Evolutionary conservation across 2,329 filamentous ascomycete genomes (phyloP).

Genomic region (Aschersonia sp.): DNA sequence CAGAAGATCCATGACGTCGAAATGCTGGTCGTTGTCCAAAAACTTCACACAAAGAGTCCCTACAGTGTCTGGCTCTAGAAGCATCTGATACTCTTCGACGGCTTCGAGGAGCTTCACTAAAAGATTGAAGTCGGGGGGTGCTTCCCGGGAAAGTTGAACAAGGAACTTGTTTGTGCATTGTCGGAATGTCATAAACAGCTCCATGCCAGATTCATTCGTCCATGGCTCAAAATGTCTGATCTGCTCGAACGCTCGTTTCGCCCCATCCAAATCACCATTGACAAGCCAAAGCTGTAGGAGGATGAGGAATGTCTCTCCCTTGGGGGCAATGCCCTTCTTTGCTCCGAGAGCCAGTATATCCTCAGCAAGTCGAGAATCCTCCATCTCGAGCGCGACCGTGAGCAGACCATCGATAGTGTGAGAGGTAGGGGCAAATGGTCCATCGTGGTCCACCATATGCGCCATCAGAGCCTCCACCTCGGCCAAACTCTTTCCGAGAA

Average conservation of each 20-base stretch:
- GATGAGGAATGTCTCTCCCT: constrained; percentile 57
- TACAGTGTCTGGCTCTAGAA: constrained; percentile 61
- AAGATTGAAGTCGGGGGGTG: constrained; percentile 50
- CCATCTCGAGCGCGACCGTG: constrained; percentile 52
- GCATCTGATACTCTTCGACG: constrained; percentile 54
- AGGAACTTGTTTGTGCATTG: constrained; percentile 58
- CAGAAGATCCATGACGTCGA: constrained; percentile 70
- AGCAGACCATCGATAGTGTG: constrained; percentile 67
- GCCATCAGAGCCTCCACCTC: constrained; percentile 39
- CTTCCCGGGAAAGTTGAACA: constrained; percentile 46
- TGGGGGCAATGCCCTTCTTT: constrained; percentile 49
- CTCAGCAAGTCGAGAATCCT: constrained; percentile 59
- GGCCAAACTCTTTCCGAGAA: constrained; percentile 49
- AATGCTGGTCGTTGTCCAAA: constrained; percentile 59
- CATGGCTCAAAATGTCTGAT: constrained; percentile 17
- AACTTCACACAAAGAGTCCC: constrained; percentile 60
- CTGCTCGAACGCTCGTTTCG: constrained; percentile 47
- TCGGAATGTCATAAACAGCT: constrained; percentile 36
- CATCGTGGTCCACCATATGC: constrained; percentile 53
- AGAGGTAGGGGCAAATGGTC: constrained; percentile 43
- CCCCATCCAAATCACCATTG: constrained; percentile 57
- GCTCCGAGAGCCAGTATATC: constrained; percentile 55
- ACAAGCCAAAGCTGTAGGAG: constrained; percentile 66
- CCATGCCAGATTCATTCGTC: constrained; percentile 27
- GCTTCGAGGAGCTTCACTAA: constrained; percentile 62